phyloP scores from a whole-genome alignment of 108 stramenopile genomes.

The Craspedostauros australis region DNA sequence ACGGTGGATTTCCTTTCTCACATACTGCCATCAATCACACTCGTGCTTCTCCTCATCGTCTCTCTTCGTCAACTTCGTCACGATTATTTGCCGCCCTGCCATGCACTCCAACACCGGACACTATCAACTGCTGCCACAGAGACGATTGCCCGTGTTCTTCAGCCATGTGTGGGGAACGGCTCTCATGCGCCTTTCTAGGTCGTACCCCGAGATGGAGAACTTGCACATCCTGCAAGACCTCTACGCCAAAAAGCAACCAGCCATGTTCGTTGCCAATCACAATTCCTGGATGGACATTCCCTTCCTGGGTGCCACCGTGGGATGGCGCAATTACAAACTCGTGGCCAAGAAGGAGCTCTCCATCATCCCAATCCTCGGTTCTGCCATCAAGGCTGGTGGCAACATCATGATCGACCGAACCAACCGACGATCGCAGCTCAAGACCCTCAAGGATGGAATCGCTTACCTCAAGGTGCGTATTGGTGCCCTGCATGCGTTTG shows the following conservation, averaged over 20 bases:
- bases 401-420: constrained; percentile 77
- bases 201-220: constrained; percentile 54
- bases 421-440: constrained; percentile 60
- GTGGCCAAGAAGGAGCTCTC: constrained; percentile 82
- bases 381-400: constrained; percentile 58
- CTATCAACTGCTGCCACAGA: no score
- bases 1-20: neutral
- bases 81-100: neutral
- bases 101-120: constrained; percentile 8
- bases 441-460: constrained; percentile 78
- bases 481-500: no score
- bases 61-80: neutral
- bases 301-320: constrained; percentile 71
- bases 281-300: constrained; percentile 91
- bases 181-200: constrained; percentile 56
- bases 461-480: constrained; percentile 80
- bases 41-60: no score
- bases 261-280: constrained; percentile 91
- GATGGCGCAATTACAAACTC: constrained; percentile 90
- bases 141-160: constrained; percentile 59
- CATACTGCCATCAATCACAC: neutral
- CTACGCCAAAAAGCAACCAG: constrained; percentile 52
- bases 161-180: constrained; percentile 76
- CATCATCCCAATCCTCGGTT: constrained; percentile 78
- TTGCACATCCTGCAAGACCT: constrained; percentile 48